Evolutionary conservation across 768 basidiomycete species (phyloP).

Genomic region (Tricholoma hemisulphureum): DNA sequence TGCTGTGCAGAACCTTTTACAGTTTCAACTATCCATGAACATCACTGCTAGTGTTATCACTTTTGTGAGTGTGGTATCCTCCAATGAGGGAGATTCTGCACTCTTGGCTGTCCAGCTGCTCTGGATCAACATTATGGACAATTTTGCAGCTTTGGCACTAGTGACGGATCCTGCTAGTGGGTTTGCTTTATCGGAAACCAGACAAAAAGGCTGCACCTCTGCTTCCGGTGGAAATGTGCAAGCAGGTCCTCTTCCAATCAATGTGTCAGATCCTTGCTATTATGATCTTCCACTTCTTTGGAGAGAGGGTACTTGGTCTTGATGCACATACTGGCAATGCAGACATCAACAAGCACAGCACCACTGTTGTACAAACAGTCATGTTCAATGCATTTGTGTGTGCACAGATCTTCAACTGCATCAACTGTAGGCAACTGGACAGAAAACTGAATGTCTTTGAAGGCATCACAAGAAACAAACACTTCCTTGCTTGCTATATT

Average conservation of each 20-base stretch:
- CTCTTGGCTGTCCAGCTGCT: conserved; percentile 93
- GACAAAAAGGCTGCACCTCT: conserved; percentile 88
- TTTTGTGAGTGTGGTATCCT: conserved; percentile 85
- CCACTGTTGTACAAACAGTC: conserved; percentile 66
- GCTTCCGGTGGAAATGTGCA: conserved; percentile 93
- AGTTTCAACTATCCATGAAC: conserved; percentile 94
- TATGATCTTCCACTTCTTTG: conserved; percentile 87
- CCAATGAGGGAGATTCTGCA: conserved; percentile 71
- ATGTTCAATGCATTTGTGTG: conserved; percentile 99
- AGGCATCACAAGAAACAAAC: conserved; percentile 74
- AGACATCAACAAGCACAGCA: too few species aligned
- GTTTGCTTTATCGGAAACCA: too few species aligned
- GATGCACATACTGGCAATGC: conserved; percentile 25
- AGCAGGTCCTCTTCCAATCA: conserved; percentile 91
- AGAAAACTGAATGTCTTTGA: conserved; percentile 85
- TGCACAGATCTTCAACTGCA: conserved; percentile 93
- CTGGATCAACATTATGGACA: conserved; percentile 99
- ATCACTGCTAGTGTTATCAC: conserved; percentile 94
- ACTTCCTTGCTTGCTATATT: conserved; percentile 83
- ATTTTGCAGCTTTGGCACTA: conserved; percentile 94
- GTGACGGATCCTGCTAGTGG: conserved; percentile 95
- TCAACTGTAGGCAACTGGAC: conserved; percentile 89
- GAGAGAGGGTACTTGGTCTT: conserved; percentile 66
- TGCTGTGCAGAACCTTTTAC: conserved; percentile 94
- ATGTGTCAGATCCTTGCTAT: conserved; percentile 80